Percentiles rank a stretch among this genome's conserved stretches.
Evolutionary conservation across 2,329 filamentous ascomycete genomes (phyloP).

Genomic region (Pyricularia grisea): DNA sequence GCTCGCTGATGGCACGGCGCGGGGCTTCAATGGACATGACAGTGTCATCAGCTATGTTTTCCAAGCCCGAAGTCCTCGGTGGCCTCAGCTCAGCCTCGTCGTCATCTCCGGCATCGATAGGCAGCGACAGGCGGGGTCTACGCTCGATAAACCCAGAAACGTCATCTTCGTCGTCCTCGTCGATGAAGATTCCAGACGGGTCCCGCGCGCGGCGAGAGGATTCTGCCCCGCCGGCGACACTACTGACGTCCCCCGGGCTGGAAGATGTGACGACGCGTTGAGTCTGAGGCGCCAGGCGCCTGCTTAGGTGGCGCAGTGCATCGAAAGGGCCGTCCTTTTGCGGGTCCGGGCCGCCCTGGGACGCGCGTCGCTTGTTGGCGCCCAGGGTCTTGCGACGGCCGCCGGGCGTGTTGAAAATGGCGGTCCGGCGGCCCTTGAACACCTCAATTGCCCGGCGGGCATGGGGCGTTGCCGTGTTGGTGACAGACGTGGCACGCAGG

Average conservation of each 20-base stretch:
- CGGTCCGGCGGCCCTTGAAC: slow-evolving; percentile 48
- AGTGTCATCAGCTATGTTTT: slow-evolving; percentile 47
- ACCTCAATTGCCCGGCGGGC: slow-evolving; percentile 50
- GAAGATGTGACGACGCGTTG: slow-evolving; percentile 36
- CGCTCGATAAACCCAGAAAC: slow-evolving; percentile 15
- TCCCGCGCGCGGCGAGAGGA: slow-evolving; percentile 14
- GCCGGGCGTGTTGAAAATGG: slow-evolving; percentile 47
- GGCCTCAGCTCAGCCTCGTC: slow-evolving; percentile 42
- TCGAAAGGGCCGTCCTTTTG: slow-evolving; percentile 40
- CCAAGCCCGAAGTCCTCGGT: slow-evolving; percentile 43
- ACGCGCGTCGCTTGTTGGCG: slow-evolving; percentile 18
- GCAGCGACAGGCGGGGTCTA: slow-evolving; percentile 45
- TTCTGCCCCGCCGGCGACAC: slow-evolving; percentile 12
- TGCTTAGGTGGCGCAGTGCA: slow-evolving; percentile 43
- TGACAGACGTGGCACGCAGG: slow-evolving; percentile 27
- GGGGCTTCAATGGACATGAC: slow-evolving; percentile 50
- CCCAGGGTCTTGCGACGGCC: slow-evolving; percentile 29
- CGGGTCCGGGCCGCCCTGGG: slow-evolving; percentile 46
- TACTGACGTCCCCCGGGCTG: slow-evolving; percentile 21
- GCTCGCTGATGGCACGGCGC: slow-evolving; percentile 39
- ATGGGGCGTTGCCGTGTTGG: slow-evolving; percentile 39
- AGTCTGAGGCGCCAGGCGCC: slow-evolving; percentile 40
- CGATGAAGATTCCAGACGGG: slow-evolving; percentile 23
- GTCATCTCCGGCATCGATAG: slow-evolving; percentile 38
- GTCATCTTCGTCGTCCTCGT: slow-evolving; percentile 40